Conservation (phyloP, 768 basidiomycete species). For the Leucocoprinus leucothites region DNA sequence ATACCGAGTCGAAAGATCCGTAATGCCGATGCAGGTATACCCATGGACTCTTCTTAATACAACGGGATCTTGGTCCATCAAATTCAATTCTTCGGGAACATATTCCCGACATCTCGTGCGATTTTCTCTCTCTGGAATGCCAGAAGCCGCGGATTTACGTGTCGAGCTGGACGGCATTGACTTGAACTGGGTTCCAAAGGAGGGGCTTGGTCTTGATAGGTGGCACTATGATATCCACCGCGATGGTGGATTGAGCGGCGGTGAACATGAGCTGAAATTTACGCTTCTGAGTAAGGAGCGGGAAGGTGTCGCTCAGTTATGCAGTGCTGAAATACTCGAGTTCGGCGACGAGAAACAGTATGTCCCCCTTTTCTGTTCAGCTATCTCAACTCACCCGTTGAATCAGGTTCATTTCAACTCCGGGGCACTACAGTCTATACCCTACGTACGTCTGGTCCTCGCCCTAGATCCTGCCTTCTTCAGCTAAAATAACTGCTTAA, state of each 20-base stretch:
- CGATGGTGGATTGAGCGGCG: constrained; percentile 36
- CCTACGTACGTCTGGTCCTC: constrained; percentile 56
- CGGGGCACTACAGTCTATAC: constrained; percentile 63
- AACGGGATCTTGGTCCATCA: constrained; percentile 52
- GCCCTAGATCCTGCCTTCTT: neutral
- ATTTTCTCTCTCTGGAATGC: constrained; percentile 74
- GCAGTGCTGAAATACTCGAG: constrained; percentile 72
- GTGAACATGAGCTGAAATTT: constrained; percentile 60
- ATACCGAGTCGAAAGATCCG: constrained; percentile 60
- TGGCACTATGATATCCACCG: constrained; percentile 71
- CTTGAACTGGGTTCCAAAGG: constrained; percentile 55
- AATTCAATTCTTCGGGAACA: constrained; percentile 60
- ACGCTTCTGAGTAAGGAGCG: constrained; percentile 42
- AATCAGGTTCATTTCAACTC: constrained; percentile 54
- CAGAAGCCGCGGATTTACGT: constrained; percentile 45
- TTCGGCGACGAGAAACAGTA: constrained; percentile 65
- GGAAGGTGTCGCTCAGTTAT: constrained; percentile 66
- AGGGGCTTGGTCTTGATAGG: constrained; percentile 61
- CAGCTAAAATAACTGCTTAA: constrained; percentile 19
- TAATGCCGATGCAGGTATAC: constrained; percentile 74
- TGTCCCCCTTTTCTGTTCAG: constrained; percentile 18
- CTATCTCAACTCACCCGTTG: neutral
- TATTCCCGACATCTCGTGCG: constrained; percentile 60
- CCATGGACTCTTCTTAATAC: constrained; percentile 73
- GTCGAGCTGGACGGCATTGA: constrained; percentile 61